Conservation (phyloP, 73 alveolate genomes). For the Paramecium primaurelia region DNA sequence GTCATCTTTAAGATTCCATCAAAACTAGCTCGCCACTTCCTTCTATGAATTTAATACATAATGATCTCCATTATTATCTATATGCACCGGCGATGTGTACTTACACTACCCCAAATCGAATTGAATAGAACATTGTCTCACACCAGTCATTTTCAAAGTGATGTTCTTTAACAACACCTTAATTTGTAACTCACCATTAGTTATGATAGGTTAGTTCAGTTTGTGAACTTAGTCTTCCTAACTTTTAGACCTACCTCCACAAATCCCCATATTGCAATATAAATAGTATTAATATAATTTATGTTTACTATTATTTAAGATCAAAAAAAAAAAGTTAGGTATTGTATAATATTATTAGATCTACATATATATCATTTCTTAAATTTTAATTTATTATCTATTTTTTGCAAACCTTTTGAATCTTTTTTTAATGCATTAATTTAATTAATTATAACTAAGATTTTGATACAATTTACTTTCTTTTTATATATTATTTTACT, state of each 20-base stretch:
- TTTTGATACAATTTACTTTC: neutral
- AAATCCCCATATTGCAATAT: neutral
- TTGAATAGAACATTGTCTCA: neutral
- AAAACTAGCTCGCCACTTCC: conserved; percentile 26
- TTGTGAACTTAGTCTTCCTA: neutral
- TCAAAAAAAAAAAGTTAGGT: neutral
- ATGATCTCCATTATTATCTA: neutral
- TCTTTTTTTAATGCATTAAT: too few relatives aligned
- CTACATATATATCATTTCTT: neutral
- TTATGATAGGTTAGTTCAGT: neutral
- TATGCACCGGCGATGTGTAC: neutral
- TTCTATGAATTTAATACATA: neutral
- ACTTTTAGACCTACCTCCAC: neutral
- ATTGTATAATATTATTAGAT: neutral
- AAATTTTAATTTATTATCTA: neutral
- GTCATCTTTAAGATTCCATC: neutral
- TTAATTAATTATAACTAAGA: neutral
- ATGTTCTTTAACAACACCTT: neutral
- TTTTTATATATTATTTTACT: too few relatives aligned
- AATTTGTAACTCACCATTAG: neutral
- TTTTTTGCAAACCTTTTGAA: neutral
- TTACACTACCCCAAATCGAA: neutral
- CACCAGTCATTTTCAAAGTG: neutral
- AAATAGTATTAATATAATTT: neutral
- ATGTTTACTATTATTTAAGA: neutral